phyloP scores from a whole-genome alignment of 306 rosid genomes.

The Vigna angularis region DNA sequence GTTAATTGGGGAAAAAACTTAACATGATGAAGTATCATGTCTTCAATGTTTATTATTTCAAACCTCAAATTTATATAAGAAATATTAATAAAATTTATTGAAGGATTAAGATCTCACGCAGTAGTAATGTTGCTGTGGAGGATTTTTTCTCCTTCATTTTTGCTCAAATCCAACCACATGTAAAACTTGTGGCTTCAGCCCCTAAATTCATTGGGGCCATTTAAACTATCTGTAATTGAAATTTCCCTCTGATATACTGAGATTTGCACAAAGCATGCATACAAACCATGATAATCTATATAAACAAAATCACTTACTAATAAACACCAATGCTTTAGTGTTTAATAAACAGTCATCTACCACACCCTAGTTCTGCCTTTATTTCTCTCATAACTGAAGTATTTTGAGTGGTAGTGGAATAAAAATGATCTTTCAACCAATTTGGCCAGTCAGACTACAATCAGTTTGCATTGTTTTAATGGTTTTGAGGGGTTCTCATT shows the following conservation, averaged over 20 bases:
- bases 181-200: background rate
- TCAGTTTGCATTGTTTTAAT: background rate
- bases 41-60: background rate
- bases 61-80: background rate
- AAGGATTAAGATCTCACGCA: background rate
- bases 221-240: conserved; percentile 8
- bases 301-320: background rate
- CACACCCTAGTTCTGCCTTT: conserved; percentile 4
- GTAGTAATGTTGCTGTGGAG: background rate
- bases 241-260: background rate
- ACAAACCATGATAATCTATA: conserved; percentile 10
- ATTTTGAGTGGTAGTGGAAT: background rate
- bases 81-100: background rate
- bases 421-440: conserved; percentile 2
- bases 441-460: background rate
- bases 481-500: background rate
- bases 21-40: background rate
- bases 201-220: conserved; percentile 2
- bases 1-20: background rate
- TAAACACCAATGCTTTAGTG: conserved; percentile 30
- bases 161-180: background rate
- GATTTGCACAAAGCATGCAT: conserved; percentile 21
- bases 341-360: conserved; percentile 10
- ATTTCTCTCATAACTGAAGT: background rate
- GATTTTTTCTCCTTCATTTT: background rate